A percentile compares a stretch with the other conserved stretches of the same genome.
phyloP scores from a whole-genome alignment of 345 rosid species.

The Dimocarpus longan region DNA sequence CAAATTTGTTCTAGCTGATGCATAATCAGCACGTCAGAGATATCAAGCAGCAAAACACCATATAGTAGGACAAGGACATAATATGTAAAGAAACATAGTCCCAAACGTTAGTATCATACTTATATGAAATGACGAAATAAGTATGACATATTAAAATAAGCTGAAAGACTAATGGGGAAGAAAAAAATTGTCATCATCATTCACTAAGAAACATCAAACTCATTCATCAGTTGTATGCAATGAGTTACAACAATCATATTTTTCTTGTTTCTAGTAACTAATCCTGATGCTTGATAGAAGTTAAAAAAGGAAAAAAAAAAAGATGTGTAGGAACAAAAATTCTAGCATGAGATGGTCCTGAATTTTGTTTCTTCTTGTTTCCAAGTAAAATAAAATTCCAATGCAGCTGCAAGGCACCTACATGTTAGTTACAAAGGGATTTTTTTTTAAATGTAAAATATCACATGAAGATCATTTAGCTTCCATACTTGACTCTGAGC shows the following conservation, averaged over 20 bases:
- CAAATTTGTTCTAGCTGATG: not conserved
- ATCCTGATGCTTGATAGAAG: not conserved
- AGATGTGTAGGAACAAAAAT: not conserved
- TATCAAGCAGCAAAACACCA: not conserved
- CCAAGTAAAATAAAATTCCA: not conserved
- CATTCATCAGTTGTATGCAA: not conserved
- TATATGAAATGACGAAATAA: not conserved
- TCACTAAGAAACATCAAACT: not conserved
- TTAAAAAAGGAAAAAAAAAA: not conserved
- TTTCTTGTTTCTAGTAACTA: not conserved
- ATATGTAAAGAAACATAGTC: not conserved
- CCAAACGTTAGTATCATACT: not conserved
- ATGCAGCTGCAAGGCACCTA: not conserved
- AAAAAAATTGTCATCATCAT: not conserved
- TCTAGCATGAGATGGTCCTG: not conserved
- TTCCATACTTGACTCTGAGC: conserved; percentile 9
- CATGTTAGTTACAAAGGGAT: not conserved
- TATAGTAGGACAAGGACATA: not conserved
- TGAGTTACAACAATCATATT: not conserved
- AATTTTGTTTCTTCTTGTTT: not conserved
- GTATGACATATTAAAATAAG: not conserved
- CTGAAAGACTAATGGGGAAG: not conserved
- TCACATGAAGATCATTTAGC: conserved; percentile 13
- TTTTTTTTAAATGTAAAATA: not conserved
- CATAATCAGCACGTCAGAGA: not conserved